Evolutionary conservation across 2,329 filamentous ascomycete species (phyloP), one percentile per base, ranked within the genome.

Genomic region (Lanzia echinophila): DNA sequence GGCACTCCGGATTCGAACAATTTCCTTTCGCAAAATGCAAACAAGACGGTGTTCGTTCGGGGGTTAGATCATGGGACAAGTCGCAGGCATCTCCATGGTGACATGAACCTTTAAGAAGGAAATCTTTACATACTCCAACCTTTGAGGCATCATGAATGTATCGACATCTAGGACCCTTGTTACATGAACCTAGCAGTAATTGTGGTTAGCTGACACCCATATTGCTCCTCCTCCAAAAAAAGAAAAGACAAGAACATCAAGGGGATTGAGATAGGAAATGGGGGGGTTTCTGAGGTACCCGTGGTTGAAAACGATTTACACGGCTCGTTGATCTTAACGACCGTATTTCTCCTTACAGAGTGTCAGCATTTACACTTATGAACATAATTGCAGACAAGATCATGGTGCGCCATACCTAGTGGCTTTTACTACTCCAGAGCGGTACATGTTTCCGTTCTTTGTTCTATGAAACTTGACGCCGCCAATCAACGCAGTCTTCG

Each of bases 101-200:
- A 74, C 94, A 99, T 65, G 79, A 77, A 67, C 88, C 86, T 67
- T 87, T 90, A 66, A 85, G 84, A 51, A 97, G 77, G 68, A 87
- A 90, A 51, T 88, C 84, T 71, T 89, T 94, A 82, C 94, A 99
- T 54, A 94, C 84, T 53, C 92, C 88, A 65, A 95, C 88, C 73
- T 89, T 95, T 68, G 82, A 76, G 41, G 87, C 81, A 67, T 99
- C 88, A 76, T 99, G 94, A 47, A 84, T 75, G 68, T 87, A 94
- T 53, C 81, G 85, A 71, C 94, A 99, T 46, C 73, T 75, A 7
- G 87, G 86, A 56, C 92, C 91, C 70, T 89, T 89, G 53, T 83
- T 77, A 70, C 94, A 99, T 60, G 85, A 86, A 73, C 94, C 94
- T 96, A 77, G 34, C 55, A 17, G 50, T 60, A 44, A 57, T 24